Percentiles rank a stretch among this genome's conserved stretches.
Evolutionary conservation across 2,329 filamentous ascomycete species (phyloP).

Genomic region (Penicillium sp.): DNA sequence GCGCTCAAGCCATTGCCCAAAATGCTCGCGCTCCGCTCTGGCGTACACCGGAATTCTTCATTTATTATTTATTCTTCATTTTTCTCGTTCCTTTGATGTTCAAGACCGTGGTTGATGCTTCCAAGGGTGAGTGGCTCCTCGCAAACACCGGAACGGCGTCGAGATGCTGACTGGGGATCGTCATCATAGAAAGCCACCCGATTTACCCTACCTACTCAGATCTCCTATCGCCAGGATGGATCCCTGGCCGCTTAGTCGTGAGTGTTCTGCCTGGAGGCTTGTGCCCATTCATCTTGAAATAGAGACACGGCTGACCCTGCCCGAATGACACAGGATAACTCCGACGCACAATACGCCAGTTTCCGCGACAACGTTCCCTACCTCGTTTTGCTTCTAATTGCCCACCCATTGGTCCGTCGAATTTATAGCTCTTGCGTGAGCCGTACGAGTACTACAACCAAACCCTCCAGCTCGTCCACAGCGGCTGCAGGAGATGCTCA

Average conservation of each 20-base stretch:
- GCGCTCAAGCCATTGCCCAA: slow-evolving; percentile 44
- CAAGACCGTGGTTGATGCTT: slow-evolving; percentile 83
- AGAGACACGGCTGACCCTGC: slow-evolving; percentile 16
- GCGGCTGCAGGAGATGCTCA: slow-evolving; percentile 54
- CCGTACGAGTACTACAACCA: slow-evolving; percentile 35
- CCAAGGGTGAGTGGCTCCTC: slow-evolving; percentile 63
- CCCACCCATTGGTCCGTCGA: slow-evolving; percentile 78
- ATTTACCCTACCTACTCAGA: slow-evolving; percentile 73
- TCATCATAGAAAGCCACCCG: slow-evolving; percentile 69
- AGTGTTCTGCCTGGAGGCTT: slow-evolving; percentile 28
- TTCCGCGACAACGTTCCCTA: slow-evolving; percentile 87
- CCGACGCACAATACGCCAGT: slow-evolving; percentile 80
- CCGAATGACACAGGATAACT: slow-evolving; percentile 67
- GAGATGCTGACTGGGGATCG: slow-evolving; percentile 16
- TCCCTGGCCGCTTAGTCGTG: slow-evolving; percentile 86
- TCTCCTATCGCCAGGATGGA: slow-evolving; percentile 80
- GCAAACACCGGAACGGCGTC: not conserved
- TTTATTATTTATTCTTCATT: slow-evolving; percentile 73
- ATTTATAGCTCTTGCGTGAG: slow-evolving; percentile 63
- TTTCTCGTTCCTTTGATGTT: slow-evolving; percentile 81
- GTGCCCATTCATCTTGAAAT: not conserved
- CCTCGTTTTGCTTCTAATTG: slow-evolving; percentile 68
- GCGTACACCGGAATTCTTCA: slow-evolving; percentile 80
- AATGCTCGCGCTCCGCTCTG: slow-evolving; percentile 69
- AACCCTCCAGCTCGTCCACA: slow-evolving; percentile 15